Conservation (phyloP, 352 stramenopile species). For the Phytophthora aleatoria region DNA sequence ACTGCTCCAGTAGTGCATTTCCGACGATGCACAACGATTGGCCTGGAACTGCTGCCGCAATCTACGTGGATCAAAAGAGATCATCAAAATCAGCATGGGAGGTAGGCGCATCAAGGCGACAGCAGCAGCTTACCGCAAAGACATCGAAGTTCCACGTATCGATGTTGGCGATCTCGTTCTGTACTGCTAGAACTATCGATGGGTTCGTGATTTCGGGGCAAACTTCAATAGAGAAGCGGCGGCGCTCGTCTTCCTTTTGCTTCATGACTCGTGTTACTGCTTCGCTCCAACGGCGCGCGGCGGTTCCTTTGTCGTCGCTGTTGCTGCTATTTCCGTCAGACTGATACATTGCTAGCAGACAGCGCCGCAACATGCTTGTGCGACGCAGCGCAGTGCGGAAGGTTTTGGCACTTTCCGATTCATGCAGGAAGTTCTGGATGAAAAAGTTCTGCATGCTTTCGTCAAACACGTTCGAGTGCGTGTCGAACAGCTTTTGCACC, state of each 20-base stretch:
- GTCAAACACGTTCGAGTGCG: slow-evolving; percentile 84
- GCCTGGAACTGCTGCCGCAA: slow-evolving; percentile 53
- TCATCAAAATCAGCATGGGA: slow-evolving; percentile 7
- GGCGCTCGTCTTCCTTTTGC: slow-evolving; percentile 43
- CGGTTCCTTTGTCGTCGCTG: slow-evolving; percentile 29
- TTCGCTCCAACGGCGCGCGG: slow-evolving; percentile 44
- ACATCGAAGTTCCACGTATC: slow-evolving; percentile 76
- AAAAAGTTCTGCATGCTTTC: slow-evolving; percentile 87
- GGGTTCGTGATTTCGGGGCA: slow-evolving; percentile 62
- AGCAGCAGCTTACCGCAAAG: slow-evolving; percentile 45
- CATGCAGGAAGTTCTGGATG: slow-evolving; percentile 87
- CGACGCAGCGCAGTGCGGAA: slow-evolving; percentile 70
- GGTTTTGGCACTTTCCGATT: slow-evolving; percentile 72
- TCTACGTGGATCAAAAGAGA: slow-evolving; percentile 22
- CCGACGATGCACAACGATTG: slow-evolving; percentile 74
- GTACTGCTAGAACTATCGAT: slow-evolving; percentile 46
- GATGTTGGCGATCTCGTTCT: slow-evolving; percentile 59
- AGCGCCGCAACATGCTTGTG: slow-evolving; percentile 76
- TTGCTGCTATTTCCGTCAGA: slow-evolving; percentile 39
- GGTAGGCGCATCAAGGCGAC: background rate
- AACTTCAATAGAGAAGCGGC: slow-evolving; percentile 49
- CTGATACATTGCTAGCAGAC: slow-evolving; percentile 75
- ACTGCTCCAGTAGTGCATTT: slow-evolving; percentile 76
- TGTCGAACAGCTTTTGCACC: slow-evolving; percentile 76
- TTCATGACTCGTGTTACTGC: slow-evolving; percentile 42